Evolutionary conservation across 305 asterid genomes (phyloP).

Genomic region (Fraxinus ornus): DNA sequence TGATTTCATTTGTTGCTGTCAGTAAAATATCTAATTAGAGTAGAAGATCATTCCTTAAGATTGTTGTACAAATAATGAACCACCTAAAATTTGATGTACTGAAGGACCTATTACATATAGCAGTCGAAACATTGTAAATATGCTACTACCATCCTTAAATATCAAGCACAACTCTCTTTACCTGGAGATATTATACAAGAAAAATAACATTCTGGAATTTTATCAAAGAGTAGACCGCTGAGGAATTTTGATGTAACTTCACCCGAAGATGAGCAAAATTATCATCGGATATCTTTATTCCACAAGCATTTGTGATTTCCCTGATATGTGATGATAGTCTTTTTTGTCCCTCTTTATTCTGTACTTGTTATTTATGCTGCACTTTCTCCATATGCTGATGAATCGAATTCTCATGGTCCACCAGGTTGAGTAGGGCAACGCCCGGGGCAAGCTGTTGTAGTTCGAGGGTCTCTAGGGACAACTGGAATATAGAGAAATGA

Average conservation of each 20-base stretch:
- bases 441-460: background rate
- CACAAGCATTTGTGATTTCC: background rate
- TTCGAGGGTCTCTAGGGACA: slow-evolving; percentile 5
- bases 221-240: background rate
- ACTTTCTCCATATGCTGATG: background rate
- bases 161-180: background rate
- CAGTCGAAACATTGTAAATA: background rate
- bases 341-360: background rate
- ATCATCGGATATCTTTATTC: background rate
- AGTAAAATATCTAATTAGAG: background rate
- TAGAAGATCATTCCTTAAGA: background rate
- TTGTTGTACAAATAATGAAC: background rate
- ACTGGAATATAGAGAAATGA: background rate
- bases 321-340: background rate
- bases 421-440: background rate
- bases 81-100: background rate
- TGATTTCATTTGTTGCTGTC: background rate
- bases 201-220: background rate
- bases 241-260: background rate
- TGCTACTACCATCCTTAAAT: background rate
- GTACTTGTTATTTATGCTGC: background rate
- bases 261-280: background rate
- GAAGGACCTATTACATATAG: background rate
- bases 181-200: background rate
- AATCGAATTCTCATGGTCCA: background rate